phyloP scores from a whole-genome alignment of 108 stramenopile genomes.

The Skeletonema marinoi region DNA sequence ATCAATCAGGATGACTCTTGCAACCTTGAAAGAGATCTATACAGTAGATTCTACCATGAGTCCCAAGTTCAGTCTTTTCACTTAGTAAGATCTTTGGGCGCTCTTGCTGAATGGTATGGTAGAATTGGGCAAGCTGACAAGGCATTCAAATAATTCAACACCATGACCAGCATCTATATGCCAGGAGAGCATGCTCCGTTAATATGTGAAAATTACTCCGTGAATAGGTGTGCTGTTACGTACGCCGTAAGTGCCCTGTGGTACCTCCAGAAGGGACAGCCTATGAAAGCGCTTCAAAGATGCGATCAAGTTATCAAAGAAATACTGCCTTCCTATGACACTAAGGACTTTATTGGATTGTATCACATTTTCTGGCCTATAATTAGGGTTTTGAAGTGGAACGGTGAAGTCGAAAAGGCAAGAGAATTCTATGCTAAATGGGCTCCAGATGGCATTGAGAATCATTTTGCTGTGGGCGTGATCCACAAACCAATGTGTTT shows the following conservation, averaged over 20 bases:
- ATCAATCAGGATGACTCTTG: conserved; percentile 32
- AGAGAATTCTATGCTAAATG: conserved; percentile 21
- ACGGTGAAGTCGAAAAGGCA: conserved; percentile 32
- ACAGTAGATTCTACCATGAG: conserved; percentile 28
- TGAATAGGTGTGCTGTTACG: conserved; percentile 24
- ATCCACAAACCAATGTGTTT: conserved; percentile 38
- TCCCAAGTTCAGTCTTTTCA: conserved; percentile 39
- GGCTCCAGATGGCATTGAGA: conserved; percentile 15
- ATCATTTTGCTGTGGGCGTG: conserved; percentile 16
- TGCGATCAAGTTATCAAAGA: conserved; percentile 29
- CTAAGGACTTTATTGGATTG: conserved; percentile 24
- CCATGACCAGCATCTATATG: conserved; percentile 21
- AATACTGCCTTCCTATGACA: conserved; percentile 30
- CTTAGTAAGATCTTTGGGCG: conserved; percentile 12
- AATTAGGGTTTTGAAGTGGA: conserved; percentile 42
- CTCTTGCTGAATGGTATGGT: conserved; percentile 14
- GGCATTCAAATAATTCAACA: conserved; percentile 1
- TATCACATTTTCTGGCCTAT: conserved; percentile 19
- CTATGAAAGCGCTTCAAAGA: conserved; percentile 27
- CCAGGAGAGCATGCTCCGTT: conserved; percentile 23
- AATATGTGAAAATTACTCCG: conserved; percentile 20
- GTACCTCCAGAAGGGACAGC: conserved; percentile 21
- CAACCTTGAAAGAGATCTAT: conserved; percentile 34
- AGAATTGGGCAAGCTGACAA: conserved; percentile 5
- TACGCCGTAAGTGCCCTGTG: conserved; percentile 30